Base-by-base conservation (phyloP, 2,329 filamentous ascomycete species). In the Microcera coccophila region DNA sequence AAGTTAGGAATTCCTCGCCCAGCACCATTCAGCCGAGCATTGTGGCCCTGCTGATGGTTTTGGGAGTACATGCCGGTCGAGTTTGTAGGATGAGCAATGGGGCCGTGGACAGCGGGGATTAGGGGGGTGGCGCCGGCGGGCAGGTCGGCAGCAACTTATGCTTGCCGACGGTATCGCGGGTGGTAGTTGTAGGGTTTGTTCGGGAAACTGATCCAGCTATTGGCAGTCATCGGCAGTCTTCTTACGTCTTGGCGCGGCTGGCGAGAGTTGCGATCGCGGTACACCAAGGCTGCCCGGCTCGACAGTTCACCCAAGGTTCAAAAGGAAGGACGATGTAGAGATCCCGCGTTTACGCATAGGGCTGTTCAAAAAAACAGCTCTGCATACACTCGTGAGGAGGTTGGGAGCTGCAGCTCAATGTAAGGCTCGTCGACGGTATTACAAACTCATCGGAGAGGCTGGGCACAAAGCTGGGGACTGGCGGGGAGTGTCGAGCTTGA, bases 1-100 rank as follows among this genome's bases (percentile, higher is more conserved):
- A 89, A 73, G 50, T 73, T 74, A 20, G 78, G 76, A 50, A 81
- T 81, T 57, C 84, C 85, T 51, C 66, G 63, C 22, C 66, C 66
- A 48, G 62, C 63, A 69, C 66, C 66, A 61, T 89, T 90, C 67
- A 89, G 78, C 69, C 87, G 82, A 69, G 78, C 79, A 71, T 83
- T 83, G 64, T 88, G 85, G 64, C 81, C 81, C 69, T 84, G 82
- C 63, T 86, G 82, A 63, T 78, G 82, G 62, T 75, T 75, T 66
- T 87, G 82, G 61, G 80, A 81, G 74, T 84, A 90, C 85, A 90
- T 90, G 64, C 75, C 75, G 66, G 53, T 41, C 54, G 47, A 44
- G 47, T 41, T 52, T 47, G 44, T 42, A n/a, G 44, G 43, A 49
- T 42, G 40, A 43, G 44, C 41, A 42, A 44, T 36, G 42, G 39